A percentile compares a stretch with the other conserved stretches of the same genome.
These are phyloP conservation scores for Penicillium olsonii DNA, from an alignment of 2,329 filamentous ascomycete species.

Conservation along the genomic window DNA sequence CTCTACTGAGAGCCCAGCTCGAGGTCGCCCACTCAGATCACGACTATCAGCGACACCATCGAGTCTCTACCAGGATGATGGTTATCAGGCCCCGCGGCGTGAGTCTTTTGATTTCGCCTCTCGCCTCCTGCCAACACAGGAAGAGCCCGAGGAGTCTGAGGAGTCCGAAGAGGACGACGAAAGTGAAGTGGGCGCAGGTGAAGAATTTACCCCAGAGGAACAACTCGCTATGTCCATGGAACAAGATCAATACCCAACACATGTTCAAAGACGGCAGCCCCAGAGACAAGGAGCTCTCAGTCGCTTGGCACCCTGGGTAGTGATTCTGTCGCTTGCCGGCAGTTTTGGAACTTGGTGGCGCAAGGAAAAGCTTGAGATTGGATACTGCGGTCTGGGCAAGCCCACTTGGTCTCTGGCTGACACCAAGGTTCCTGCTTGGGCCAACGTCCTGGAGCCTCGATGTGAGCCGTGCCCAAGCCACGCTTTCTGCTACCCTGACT, in stretches of 20 bases:
- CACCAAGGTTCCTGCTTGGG: slow-evolving; percentile 71
- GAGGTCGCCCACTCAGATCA: slow-evolving; percentile 29
- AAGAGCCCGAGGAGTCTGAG: slow-evolving; percentile 42
- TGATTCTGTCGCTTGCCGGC: slow-evolving; percentile 69
- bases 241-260: slow-evolving; percentile 56
- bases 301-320: slow-evolving; percentile 68
- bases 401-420: slow-evolving; percentile 60
- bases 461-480: slow-evolving; percentile 91
- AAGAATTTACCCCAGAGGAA: slow-evolving; percentile 93
- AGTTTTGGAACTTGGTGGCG: slow-evolving; percentile 82
- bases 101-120: slow-evolving; percentile 61
- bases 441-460: slow-evolving; percentile 69
- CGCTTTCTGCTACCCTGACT: slow-evolving; percentile 80
- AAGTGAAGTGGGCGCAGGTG: slow-evolving; percentile 64
- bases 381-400: slow-evolving; percentile 86
- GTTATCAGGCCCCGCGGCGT: slow-evolving; percentile 56
- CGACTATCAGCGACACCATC: slow-evolving; percentile 35
- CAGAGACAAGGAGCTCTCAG: slow-evolving; percentile 48
- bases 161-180: slow-evolving; percentile 49
- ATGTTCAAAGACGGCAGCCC: slow-evolving; percentile 22
- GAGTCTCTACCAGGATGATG: slow-evolving; percentile 53
- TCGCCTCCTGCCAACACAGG: slow-evolving; percentile 34
- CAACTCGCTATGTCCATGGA: slow-evolving; percentile 77
- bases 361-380: slow-evolving; percentile 93
- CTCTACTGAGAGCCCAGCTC: slow-evolving; percentile 32